Conservation (phyloP, 345 rosid genomes). For the Cardamine occulta region DNA sequence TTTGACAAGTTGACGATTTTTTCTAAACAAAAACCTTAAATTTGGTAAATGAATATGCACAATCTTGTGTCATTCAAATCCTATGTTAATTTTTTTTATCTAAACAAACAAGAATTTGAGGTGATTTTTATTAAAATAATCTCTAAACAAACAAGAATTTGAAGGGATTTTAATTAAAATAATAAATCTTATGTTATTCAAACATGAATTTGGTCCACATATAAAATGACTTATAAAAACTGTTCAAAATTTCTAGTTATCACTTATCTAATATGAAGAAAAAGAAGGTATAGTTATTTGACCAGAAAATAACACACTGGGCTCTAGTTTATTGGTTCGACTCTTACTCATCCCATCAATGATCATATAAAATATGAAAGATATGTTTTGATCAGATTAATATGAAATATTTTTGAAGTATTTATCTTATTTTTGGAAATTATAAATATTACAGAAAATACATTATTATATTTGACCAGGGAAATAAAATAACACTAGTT, state of each 20-base stretch:
- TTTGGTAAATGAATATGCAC: not conserved
- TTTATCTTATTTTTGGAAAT: not conserved
- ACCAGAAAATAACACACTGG: not conserved
- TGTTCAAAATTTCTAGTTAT: not conserved
- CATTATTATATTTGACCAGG: not conserved
- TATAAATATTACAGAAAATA: not conserved
- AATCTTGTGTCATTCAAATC: too few relatives aligned
- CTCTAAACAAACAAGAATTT: too few relatives aligned
- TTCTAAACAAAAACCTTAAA: not conserved
- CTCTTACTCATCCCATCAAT: not conserved
- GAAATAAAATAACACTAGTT: not conserved
- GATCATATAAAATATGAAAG: not conserved
- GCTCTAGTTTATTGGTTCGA: too few relatives aligned
- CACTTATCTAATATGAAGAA: not conserved
- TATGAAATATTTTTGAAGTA: not conserved
- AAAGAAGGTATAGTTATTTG: not conserved
- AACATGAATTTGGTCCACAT: too few relatives aligned
- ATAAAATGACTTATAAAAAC: too few relatives aligned
- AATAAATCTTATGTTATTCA: too few relatives aligned
- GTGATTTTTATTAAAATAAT: too few relatives aligned
- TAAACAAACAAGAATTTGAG: too few relatives aligned
- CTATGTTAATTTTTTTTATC: too few relatives aligned
- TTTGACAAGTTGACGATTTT: not conserved
- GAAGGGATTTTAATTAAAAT: too few relatives aligned
- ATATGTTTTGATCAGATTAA: not conserved